Evolutionary conservation across 768 basidiomycete species (phyloP), one percentile per base, ranked within the genome.

Genomic region (Trametes villosa): DNA sequence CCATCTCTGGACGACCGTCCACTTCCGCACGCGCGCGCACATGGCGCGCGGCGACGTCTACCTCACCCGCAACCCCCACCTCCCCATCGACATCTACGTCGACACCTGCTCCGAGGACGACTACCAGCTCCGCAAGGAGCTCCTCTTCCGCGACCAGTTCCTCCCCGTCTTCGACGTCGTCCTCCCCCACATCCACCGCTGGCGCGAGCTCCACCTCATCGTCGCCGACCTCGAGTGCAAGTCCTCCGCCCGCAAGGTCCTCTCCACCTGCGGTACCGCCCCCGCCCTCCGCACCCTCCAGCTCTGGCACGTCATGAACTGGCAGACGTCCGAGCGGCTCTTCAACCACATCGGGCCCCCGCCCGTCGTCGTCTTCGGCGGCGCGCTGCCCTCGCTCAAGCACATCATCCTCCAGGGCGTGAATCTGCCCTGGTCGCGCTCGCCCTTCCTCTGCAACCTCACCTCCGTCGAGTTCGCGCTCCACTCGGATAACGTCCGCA

Each of bases 291-390:
- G 83, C 69, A 83, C 83, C 4, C 79, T 87, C 31, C 83, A 86
- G 71, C 75, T 88, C 3, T 88, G 86, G 69, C 86, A 88, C 68
- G 84, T 86, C 64, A 82, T 86, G 67, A 78, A 85, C 67, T 88
- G 80, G 68, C 68, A 75, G 22, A 80, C 75, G 15, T 69, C 80
- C 0, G 78, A 84, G 58, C 78, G 82, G 46, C 78, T 88, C 12
- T 81, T 78, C 65, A 69, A 79, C 48, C 82, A 83, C 12, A 86
- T 85, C n/a, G 79, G 83, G 64, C 75, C 81, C 13, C 79, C 82
- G 4, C 86, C 86, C 9, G 85, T 87, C 8, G 73, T 78, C 57
- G 79, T 86, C 31, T 86, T 88, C 70, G 72, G 73, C 67, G 84
- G 84, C 65, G 60, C 68, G 22, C 75, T 86, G 12, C 86, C 86